phyloP scores from a whole-genome alignment of 805 yeast genomes.

The Schwanniomyces polymorphus region DNA sequence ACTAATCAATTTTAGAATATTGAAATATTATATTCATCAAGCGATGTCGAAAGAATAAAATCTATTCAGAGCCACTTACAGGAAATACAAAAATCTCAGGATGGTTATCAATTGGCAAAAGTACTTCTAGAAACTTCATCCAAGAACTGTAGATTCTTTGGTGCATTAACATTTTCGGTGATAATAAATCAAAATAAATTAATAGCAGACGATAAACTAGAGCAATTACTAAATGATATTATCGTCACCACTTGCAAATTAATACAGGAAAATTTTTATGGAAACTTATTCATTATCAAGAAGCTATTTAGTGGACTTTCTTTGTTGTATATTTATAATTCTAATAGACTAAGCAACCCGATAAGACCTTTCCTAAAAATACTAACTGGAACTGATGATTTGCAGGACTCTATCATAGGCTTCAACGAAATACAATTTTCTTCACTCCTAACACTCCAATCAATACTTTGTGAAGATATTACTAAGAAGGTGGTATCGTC shows the following conservation, averaged over 20 bases:
- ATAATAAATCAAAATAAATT: slow-evolving; percentile 38
- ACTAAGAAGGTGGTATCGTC: slow-evolving; percentile 30
- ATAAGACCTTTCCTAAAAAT: slow-evolving; percentile 17
- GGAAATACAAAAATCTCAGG: slow-evolving; percentile 51
- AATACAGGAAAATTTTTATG: slow-evolving; percentile 3
- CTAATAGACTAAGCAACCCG: slow-evolving; percentile 41
- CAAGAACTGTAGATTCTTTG: slow-evolving; percentile 65
- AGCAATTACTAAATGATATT: slow-evolving; percentile 10
- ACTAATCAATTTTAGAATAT: slow-evolving; percentile 26
- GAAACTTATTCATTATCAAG: slow-evolving; percentile 43
- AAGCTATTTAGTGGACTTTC: slow-evolving; percentile 60
- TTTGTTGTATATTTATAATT: slow-evolving; percentile 43
- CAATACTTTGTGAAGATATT: slow-evolving; percentile 55
- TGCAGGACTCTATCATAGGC: background rate
- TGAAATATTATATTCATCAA: slow-evolving; percentile 45
- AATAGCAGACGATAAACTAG: slow-evolving; percentile 10
- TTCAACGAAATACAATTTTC: slow-evolving; percentile 12
- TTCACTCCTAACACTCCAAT: slow-evolving; percentile 33
- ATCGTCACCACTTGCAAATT: slow-evolving; percentile 2
- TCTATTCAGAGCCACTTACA: slow-evolving; percentile 58
- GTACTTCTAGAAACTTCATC: slow-evolving; percentile 43
- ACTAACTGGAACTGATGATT: slow-evolving; percentile 2
- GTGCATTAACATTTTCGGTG: slow-evolving; percentile 78
- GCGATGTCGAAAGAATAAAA: slow-evolving; percentile 36
- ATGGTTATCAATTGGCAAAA: slow-evolving; percentile 61